Base-by-base conservation (phyloP, 805 yeast species). In the Sugiyamaella boreocaroliniensis region DNA sequence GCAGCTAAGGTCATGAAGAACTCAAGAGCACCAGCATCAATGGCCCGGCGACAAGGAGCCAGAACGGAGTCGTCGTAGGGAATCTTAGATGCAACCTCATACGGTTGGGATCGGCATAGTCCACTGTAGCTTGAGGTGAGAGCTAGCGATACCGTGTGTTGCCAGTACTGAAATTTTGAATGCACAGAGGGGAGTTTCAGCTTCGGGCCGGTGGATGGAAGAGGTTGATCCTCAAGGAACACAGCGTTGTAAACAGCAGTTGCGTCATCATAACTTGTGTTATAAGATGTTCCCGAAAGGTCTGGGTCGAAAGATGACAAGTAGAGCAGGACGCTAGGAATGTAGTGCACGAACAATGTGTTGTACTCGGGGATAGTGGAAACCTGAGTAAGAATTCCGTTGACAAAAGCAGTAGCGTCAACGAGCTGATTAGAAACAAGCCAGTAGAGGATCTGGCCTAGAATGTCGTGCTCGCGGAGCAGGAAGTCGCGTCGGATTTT, bases 361-460 rank as follows among this genome's bases (percentile, higher is more conserved):
- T 89, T 95, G 58, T 84, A 79, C 2, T 81, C 75, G 22, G 74
- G 75, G 45, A 85, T 70, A 7, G 72, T 63, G 1, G 75, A 68
- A 3, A 82, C 65, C 50, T 76, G 82, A 8, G 70, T 63, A 10
- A 43, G 37, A 1, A 83, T 56, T 8, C 84, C 52, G 15, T 67
- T 62, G 15, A 62, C 58, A 59, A 76, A 76, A 4, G 73, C 66
- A 0, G 69, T 64, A 7, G 67, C 69, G 40, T 66, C 58, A 1
- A 69, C 59, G 22, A 64, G 54, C 41, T 72, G 71, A 40, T 71
- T 71, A 2, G 71, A 70, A 7, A 76, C 70, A 44, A 79, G 65
- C 2, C 85, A 83, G 59, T 66, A 79, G 6, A 85, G 70, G 1
- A 87, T 72, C 64, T 82, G 86, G 44, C 90, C 83, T 51, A 90